Percentiles rank a stretch among this genome's conserved stretches.
Evolutionary conservation across 352 stramenopile species (phyloP).

Genomic region (Pseudoperonospora humuli): DNA sequence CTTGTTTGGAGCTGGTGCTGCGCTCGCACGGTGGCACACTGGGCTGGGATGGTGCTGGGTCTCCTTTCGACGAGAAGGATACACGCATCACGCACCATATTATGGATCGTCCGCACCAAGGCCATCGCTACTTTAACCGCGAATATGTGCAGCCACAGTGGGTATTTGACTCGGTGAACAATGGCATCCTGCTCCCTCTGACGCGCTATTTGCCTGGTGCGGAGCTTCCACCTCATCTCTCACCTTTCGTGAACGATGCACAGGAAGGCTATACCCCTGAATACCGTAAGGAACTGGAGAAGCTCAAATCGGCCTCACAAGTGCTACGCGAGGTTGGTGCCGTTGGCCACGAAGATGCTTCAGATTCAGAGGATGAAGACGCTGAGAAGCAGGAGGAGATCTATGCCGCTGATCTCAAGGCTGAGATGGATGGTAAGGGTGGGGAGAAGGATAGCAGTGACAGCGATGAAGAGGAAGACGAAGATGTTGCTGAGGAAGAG

Average conservation of each 20-base stretch:
- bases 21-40: constrained; percentile 91
- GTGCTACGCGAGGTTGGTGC: constrained; percentile 55
- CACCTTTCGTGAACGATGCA: constrained; percentile 96
- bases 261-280: constrained; percentile 95
- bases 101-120: constrained; percentile 90
- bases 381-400: constrained; percentile 61
- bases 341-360: constrained; percentile 24
- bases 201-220: constrained; percentile 90
- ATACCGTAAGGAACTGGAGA: constrained; percentile 89
- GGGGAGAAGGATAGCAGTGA: constrained; percentile 27
- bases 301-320: constrained; percentile 77
- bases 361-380: constrained; percentile 40
- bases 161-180: constrained; percentile 98
- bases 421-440: constrained; percentile 50
- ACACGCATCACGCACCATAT: constrained; percentile 96
- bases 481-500: constrained; percentile 29
- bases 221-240: constrained; percentile 85
- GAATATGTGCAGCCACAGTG: constrained; percentile 99
- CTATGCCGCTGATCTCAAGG: constrained; percentile 75
- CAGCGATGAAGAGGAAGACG: constrained; percentile 26
- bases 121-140: constrained; percentile 82
- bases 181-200: constrained; percentile 90
- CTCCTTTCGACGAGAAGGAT: constrained; percentile 88
- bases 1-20: constrained; percentile 94
- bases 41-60: constrained; percentile 92